Conservation (phyloP, 129 eudicot species). For the Helianthus tuberosus region DNA sequence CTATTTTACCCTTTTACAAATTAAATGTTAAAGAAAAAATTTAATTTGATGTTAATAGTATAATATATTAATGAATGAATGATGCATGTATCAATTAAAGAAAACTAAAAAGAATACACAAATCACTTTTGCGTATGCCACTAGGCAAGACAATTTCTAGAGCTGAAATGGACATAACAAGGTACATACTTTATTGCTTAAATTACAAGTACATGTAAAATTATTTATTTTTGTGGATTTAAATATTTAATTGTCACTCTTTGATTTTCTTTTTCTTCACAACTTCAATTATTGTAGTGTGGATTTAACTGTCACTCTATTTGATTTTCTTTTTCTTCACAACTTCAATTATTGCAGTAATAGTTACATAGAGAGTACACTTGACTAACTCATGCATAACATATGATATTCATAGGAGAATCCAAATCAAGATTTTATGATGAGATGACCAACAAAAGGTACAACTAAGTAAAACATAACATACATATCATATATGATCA, state of each 20-base stretch:
- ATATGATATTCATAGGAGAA: background rate
- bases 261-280: too few relatives aligned
- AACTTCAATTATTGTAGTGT: too few relatives aligned
- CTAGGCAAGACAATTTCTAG: background rate
- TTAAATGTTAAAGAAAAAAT: background rate
- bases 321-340: background rate
- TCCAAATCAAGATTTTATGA: background rate
- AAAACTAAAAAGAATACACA: background rate
- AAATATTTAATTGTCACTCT: too few relatives aligned
- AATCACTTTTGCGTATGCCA: background rate
- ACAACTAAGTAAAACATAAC: conserved; percentile 18
- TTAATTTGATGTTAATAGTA: background rate
- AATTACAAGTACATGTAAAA: background rate
- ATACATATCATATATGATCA: too few relatives aligned
- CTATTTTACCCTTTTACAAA: background rate
- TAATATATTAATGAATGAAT: background rate
- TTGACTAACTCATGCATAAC: background rate
- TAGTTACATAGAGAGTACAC: background rate
- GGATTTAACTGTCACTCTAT: background rate
- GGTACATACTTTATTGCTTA: background rate
- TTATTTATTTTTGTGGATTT: too few relatives aligned
- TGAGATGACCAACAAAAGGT: conserved; percentile 3
- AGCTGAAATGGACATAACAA: background rate
- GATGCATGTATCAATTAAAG: background rate
- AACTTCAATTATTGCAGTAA: background rate